These are phyloP conservation scores for Polytrichum formosum DNA, from an alignment of 225 moss, liverwort and hornwort genomes.

Conservation along the genomic window DNA sequence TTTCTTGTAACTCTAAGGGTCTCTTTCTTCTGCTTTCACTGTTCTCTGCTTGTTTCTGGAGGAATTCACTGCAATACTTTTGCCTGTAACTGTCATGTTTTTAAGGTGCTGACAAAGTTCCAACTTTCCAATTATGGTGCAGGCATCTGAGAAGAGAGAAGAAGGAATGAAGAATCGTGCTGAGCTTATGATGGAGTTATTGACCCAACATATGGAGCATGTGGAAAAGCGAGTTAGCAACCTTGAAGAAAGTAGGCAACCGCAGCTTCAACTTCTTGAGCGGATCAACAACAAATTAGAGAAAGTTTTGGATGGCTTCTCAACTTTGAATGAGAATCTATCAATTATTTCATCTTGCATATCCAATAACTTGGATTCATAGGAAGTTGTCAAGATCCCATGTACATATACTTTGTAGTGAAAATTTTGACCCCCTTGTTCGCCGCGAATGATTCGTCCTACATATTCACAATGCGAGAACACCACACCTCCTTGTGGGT, in stretches of 20 bases:
- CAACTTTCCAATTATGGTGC: background rate
- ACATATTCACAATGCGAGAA: background rate
- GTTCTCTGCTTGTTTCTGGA: too few relatives aligned
- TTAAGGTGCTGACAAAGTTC: background rate
- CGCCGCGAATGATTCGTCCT: background rate
- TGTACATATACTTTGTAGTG: conserved; percentile 4
- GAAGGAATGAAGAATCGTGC: conserved; percentile 50
- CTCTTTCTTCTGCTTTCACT: too few relatives aligned
- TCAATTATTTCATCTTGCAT: conserved; percentile 34
- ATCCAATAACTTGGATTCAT: conserved; percentile 25
- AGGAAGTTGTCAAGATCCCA: background rate
- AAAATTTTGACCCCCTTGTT: conserved; percentile 8
- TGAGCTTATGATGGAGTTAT: conserved; percentile 52
- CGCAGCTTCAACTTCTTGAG: conserved; percentile 37
- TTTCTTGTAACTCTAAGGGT: too few relatives aligned
- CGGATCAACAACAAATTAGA: conserved; percentile 52
- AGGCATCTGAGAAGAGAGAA: conserved; percentile 61
- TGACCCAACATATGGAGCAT: conserved; percentile 42
- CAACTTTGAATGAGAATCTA: conserved; percentile 39
- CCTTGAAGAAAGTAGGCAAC: conserved; percentile 25
- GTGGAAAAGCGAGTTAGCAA: conserved; percentile 40
- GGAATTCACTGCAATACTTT: background rate
- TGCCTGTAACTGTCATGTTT: too few relatives aligned
- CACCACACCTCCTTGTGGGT: background rate
- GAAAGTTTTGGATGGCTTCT: conserved; percentile 55